Evolutionary conservation across 495 filamentous ascomycete genomes (phyloP).

Genomic region (Talaromyces borbonicus): DNA sequence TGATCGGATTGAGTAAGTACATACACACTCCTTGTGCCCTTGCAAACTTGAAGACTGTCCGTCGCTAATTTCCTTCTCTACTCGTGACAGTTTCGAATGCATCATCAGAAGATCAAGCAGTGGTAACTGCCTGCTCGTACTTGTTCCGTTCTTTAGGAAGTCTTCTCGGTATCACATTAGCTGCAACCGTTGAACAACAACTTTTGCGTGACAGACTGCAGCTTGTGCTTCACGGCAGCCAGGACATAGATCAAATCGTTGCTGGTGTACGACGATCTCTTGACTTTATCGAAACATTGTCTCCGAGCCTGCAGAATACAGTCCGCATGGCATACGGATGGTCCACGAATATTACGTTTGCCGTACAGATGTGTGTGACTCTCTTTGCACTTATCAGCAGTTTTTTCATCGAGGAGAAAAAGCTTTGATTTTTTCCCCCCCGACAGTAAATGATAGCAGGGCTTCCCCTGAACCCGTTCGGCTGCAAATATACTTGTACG

Average conservation of each 20-base stretch:
- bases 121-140: constrained; percentile 78
- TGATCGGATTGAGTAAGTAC: constrained; percentile 52
- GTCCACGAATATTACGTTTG: constrained; percentile 40
- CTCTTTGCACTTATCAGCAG: constrained; percentile 38
- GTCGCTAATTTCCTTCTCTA: no score
- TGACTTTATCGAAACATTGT: constrained; percentile 58
- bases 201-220: constrained; percentile 50
- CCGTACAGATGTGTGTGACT: constrained; percentile 31
- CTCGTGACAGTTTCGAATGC: constrained; percentile 67
- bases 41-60: no score
- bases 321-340: constrained; percentile 62
- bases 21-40: no score
- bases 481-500: neutral
- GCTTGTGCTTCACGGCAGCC: constrained; percentile 39
- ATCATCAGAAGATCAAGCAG: constrained; percentile 56
- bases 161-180: constrained; percentile 60
- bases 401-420: constrained; percentile 35
- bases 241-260: constrained; percentile 60
- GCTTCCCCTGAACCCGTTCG: no score
- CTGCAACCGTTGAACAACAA: constrained; percentile 66
- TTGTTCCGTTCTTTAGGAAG: constrained; percentile 79
- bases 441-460: no score
- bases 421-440: constrained; percentile 20
- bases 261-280: constrained; percentile 63
- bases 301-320: constrained; percentile 45